Evolutionary conservation across 129 eudicot genomes (phyloP), one percentile per base, ranked within the genome.

Genomic region (Flaveria linearis): DNA sequence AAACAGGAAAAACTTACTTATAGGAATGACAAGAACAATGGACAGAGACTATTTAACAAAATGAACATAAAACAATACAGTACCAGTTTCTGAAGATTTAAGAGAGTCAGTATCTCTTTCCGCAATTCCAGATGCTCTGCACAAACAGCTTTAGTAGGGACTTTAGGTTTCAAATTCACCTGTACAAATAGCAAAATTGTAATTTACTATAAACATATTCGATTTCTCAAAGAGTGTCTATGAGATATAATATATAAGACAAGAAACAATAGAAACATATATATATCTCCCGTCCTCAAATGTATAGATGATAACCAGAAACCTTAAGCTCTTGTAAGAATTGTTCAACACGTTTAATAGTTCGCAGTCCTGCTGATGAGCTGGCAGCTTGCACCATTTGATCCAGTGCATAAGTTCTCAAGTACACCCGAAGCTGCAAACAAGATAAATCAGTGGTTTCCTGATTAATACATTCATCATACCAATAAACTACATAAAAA

Each of bases 371-470:
- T 4, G 99, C 96, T 51, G 97, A 84, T 70, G 99, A 87, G 85
- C 94, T 95, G 45, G 92, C 99, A 82, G 96, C 99, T 88, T 95
- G 96, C 84, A 95, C 99, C 97, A 95, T 95, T 83, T 95, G 93
- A 53, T 91, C 97, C 70, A 91, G 87, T 33, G 87, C 99, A 45
- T 91, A 91, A 15, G 99, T 86, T 79, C 99, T 83, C 87, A 89
- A 84, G 81, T 95, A 91, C 60, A 95, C 99, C 64, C 90, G 92
- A 58, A 95, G 85, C 99, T 95, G 89, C 76, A 86, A 84, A 65
- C 55, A 56, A 53, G 50, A 53, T 55, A 33, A 70, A 57, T 84
- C 82, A 80, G 71, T 69, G 49, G 53, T 64, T 28, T 33, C 47
- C 47, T 57, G 1, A 5, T 28, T 13, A 28, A 63, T 18, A 76